Percentiles rank a stretch among this genome's conserved stretches.
Conservation (phyloP, 768 basidiomycete genomes). For the Tubosaeta sp. region DNA sequence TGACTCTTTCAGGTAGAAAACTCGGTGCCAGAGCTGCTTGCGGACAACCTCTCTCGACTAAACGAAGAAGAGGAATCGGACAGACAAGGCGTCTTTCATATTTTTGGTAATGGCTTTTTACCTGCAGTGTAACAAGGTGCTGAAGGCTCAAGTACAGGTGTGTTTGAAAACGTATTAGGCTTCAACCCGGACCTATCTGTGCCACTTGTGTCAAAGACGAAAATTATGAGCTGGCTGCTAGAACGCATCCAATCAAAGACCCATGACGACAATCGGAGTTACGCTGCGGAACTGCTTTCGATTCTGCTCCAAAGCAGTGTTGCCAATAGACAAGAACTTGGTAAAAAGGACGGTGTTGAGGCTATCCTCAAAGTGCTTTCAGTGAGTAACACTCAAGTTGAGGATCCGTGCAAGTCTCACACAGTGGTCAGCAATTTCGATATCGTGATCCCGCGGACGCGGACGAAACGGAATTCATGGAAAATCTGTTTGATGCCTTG, state of each 20-base stretch:
- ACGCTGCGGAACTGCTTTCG: slow-evolving; percentile 90
- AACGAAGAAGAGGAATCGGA: slow-evolving; percentile 91
- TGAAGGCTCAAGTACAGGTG: slow-evolving; percentile 43
- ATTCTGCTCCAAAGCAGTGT: slow-evolving; percentile 79
- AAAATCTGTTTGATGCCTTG: slow-evolving; percentile 87
- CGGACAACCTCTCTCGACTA: slow-evolving; percentile 83
- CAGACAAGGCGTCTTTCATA: slow-evolving; percentile 87
- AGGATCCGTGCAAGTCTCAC: slow-evolving; percentile 10
- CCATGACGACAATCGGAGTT: slow-evolving; percentile 89
- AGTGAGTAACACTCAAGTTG: slow-evolving; percentile 44
- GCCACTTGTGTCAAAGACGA: slow-evolving; percentile 69
- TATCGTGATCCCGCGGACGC: slow-evolving; percentile 76
- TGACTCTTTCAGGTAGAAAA: slow-evolving; percentile 59
- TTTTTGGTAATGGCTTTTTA: slow-evolving; percentile 57
- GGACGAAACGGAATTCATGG: slow-evolving; percentile 97
- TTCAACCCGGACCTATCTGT: slow-evolving; percentile 76
- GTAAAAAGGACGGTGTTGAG: slow-evolving; percentile 77
- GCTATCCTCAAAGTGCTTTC: slow-evolving; percentile 69
- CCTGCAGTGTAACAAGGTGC: background rate
- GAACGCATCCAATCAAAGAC: slow-evolving; percentile 65
- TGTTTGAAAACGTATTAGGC: slow-evolving; percentile 90
- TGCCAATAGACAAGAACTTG: slow-evolving; percentile 64
- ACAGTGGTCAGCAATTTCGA: slow-evolving; percentile 68
- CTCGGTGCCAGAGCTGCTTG: slow-evolving; percentile 82
- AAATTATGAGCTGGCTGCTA: slow-evolving; percentile 74